Conservation (phyloP, 352 stramenopile species). For the Discostella stelligera region DNA sequence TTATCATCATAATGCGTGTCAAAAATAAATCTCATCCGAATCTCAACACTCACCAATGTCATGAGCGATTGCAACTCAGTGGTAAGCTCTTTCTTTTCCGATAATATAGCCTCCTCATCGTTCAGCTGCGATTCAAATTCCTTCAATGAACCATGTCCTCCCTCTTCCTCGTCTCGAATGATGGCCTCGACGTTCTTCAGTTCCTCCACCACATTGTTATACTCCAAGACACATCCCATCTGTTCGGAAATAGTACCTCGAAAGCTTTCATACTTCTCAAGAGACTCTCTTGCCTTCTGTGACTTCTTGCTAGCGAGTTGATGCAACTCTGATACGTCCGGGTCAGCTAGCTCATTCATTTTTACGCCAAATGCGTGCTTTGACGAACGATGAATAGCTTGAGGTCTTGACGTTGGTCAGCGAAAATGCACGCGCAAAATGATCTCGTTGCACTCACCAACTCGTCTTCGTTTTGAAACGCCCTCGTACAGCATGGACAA, state of each 20-base stretch:
- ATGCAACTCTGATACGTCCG: slow-evolving; percentile 23
- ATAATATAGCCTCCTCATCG: slow-evolving; percentile 24
- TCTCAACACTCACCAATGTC: slow-evolving; percentile 22
- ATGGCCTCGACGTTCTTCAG: slow-evolving; percentile 51
- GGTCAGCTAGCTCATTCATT: slow-evolving; percentile 21
- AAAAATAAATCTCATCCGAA: slow-evolving; percentile 7
- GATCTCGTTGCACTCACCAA: slow-evolving; percentile 1
- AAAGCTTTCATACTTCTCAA: slow-evolving; percentile 57
- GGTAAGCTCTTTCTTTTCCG: slow-evolving; percentile 30
- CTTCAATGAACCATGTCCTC: slow-evolving; percentile 36
- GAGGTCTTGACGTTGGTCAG: background rate
- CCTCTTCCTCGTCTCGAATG: slow-evolving; percentile 32
- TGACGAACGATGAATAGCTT: background rate
- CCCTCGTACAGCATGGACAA: slow-evolving; percentile 68
- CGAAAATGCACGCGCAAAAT: background rate
- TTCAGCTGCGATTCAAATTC: slow-evolving; percentile 50
- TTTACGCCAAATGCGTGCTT: background rate
- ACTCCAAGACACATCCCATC: slow-evolving; percentile 58
- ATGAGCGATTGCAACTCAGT: slow-evolving; percentile 40
- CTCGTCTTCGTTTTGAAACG: slow-evolving; percentile 13
- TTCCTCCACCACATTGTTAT: slow-evolving; percentile 54
- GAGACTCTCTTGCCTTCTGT: slow-evolving; percentile 21
- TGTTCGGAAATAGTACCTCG: slow-evolving; percentile 51
- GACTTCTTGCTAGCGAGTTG: slow-evolving; percentile 21
- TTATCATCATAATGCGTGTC: background rate